phyloP scores from a whole-genome alignment of 768 basidiomycete genomes.

The Tulasnella sp. region DNA sequence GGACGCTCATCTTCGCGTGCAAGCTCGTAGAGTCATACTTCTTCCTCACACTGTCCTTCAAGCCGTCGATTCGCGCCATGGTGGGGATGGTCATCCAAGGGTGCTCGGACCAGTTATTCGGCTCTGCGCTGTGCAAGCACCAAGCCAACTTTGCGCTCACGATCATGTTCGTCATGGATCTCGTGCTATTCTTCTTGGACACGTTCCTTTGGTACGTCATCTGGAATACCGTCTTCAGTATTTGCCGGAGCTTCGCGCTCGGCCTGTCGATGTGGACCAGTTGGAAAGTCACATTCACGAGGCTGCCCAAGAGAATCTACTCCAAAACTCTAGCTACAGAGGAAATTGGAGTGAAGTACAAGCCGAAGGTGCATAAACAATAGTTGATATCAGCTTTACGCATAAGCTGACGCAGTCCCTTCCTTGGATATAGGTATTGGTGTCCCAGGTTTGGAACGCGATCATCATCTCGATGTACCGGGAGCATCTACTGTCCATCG shows the following conservation, averaged over 20 bases:
- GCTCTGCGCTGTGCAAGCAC: slow-evolving; percentile 74
- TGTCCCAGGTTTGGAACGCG: slow-evolving; percentile 99
- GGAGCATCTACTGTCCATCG: slow-evolving; percentile 92
- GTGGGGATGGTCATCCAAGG: slow-evolving; percentile 90
- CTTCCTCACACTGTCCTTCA: slow-evolving; percentile 91
- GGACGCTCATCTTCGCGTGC: slow-evolving; percentile 90
- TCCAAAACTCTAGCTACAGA: slow-evolving; percentile 85
- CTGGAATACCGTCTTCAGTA: slow-evolving; percentile 93
- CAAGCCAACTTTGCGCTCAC: slow-evolving; percentile 91
- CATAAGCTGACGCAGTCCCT: not conserved
- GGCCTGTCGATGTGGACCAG: slow-evolving; percentile 98
- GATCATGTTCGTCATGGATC: slow-evolving; percentile 98
- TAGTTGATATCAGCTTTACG: not conserved
- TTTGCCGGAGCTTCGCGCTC: slow-evolving; percentile 75
- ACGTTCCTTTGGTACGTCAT: slow-evolving; percentile 99
- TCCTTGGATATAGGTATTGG: slow-evolving; percentile 55
- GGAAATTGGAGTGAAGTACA: slow-evolving; percentile 98
- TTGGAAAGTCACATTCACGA: slow-evolving; percentile 93
- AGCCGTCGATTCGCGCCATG: slow-evolving; percentile 88
- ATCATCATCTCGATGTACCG: slow-evolving; percentile 99
- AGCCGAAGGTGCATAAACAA: slow-evolving; percentile 78
- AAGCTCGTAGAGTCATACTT: slow-evolving; percentile 97
- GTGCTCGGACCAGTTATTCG: slow-evolving; percentile 80
- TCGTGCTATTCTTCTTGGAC: slow-evolving; percentile 95
- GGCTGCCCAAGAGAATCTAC: slow-evolving; percentile 92